Conservation (phyloP, 345 rosid genomes). For the Pistacia integerrima region DNA sequence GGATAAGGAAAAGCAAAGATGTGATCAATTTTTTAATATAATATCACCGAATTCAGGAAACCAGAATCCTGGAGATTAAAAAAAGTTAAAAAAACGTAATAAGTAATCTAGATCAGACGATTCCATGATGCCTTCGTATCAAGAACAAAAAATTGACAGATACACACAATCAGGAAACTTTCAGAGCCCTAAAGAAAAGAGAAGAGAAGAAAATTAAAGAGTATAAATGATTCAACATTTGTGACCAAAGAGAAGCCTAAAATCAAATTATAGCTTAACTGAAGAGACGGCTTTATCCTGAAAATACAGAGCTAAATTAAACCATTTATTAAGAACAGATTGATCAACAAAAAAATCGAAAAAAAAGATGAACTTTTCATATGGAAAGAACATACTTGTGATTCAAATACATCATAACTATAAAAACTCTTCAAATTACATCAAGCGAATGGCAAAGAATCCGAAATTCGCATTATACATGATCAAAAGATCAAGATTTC, state of each 20-base stretch:
- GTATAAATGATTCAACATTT: too few species aligned
- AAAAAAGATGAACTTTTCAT: background rate
- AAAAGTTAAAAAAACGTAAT: background rate
- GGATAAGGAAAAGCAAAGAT: background rate
- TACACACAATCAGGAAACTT: background rate
- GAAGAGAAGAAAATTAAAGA: background rate
- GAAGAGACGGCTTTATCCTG: too few species aligned
- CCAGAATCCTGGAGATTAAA: background rate
- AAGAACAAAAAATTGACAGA: background rate
- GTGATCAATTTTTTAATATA: background rate
- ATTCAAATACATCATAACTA: too few species aligned
- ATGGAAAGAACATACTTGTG: background rate
- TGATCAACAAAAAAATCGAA: background rate
- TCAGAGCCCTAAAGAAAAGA: background rate
- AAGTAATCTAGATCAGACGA: background rate
- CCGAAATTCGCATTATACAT: background rate
- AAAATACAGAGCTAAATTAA: too few species aligned
- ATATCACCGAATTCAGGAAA: background rate
- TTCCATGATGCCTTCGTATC: background rate
- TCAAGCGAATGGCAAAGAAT: too few species aligned
- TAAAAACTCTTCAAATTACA: background rate
- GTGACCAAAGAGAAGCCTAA: background rate
- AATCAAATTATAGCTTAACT: background rate
- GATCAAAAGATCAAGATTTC: background rate
- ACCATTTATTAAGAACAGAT: background rate